Evolutionary conservation across 2,329 filamentous ascomycete species (phyloP), one percentile per base, ranked within the genome.

Genomic region (Pseudogymnoascus sp.): DNA sequence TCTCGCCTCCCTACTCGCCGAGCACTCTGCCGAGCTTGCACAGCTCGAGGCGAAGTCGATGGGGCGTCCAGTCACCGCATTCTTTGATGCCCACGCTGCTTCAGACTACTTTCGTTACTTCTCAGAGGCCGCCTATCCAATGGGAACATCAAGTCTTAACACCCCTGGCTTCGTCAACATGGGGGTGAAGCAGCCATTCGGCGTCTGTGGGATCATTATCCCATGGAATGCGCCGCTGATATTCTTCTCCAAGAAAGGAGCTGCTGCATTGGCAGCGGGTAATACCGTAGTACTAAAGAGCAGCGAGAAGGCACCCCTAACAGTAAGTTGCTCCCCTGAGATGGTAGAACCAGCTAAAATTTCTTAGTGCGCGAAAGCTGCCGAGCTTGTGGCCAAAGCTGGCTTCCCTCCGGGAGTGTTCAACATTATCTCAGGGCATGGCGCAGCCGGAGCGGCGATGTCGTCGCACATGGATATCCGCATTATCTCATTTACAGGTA

Each of bases 401-500:
- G 48, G 48, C 29, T 75, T 84, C 27, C 81, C 81, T 0, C 75
- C 79, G 0, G 82, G 81, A 18, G 79, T 84, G 12, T 69, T 84
- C 25, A 81, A 84, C 66, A 78, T 74, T 2, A 67, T 84, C 40
- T 82, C 78, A 66, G 81, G 81, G 27, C 80, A 78, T 61, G 80
- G 81, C 13, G 75, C 78, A 7, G 72, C 84, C 7, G 82, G 82
- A 13, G 79, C 80, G 0, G 69, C 72, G 69, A 76, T 84, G 68
- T 82, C 80, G 0, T 71, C 75, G 10, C 82, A 85, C 67, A 74
- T 74, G 1, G 78, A 75, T 13, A 78, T 84, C 10, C 48, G 48
- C 61, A 82, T 83, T 72, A 79, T 85, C 69, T 79, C 74, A 65
- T 85, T 85, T 68, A 85, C 82, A 0, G 82, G 82, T 2, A 82